These are phyloP conservation scores for Pseudogymnoascus sp. DNA, from an alignment of 2,329 filamentous ascomycete genomes.

Conservation along the genomic window DNA sequence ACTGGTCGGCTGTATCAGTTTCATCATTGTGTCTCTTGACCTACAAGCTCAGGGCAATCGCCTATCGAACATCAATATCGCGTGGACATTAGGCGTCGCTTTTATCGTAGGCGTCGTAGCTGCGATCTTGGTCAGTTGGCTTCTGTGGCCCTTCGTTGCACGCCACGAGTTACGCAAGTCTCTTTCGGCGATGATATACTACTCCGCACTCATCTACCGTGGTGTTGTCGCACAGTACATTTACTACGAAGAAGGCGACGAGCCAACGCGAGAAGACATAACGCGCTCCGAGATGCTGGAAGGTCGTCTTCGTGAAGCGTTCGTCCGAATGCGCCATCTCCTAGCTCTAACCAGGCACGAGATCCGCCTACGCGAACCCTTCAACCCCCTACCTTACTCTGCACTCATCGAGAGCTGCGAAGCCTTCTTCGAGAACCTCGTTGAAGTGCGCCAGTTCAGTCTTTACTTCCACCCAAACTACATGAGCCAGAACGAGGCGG, in stretches of 20 bases:
- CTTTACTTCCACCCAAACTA: slow-evolving; percentile 49
- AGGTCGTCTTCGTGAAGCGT: slow-evolving; percentile 51
- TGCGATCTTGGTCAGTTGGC: slow-evolving; percentile 50
- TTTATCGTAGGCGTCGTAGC: slow-evolving; percentile 47
- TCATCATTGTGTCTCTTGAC: slow-evolving; percentile 44
- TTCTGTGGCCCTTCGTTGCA: slow-evolving; percentile 54
- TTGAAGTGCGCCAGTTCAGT: slow-evolving; percentile 49
- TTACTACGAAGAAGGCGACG: slow-evolving; percentile 48
- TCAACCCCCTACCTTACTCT: slow-evolving; percentile 48
- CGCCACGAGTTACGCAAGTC: slow-evolving; percentile 50
- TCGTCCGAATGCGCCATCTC: slow-evolving; percentile 49
- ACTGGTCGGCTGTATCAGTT: slow-evolving; percentile 49
- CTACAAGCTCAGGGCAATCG: slow-evolving; percentile 22
- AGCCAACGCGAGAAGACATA: slow-evolving; percentile 44
- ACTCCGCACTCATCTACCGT: slow-evolving; percentile 50
- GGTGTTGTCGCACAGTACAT: slow-evolving; percentile 47
- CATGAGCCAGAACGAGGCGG: slow-evolving; percentile 42
- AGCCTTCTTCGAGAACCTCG: slow-evolving; percentile 51
- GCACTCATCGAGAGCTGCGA: slow-evolving; percentile 49
- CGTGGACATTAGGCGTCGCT: slow-evolving; percentile 41
- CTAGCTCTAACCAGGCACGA: slow-evolving; percentile 52
- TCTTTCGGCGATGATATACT: slow-evolving; percentile 49
- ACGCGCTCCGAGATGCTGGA: slow-evolving; percentile 49
- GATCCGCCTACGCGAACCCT: slow-evolving; percentile 49
- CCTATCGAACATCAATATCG: slow-evolving; percentile 33